Evolutionary conservation across 768 basidiomycete genomes (phyloP).

Genomic region (Macrolepiota albuminosa): DNA sequence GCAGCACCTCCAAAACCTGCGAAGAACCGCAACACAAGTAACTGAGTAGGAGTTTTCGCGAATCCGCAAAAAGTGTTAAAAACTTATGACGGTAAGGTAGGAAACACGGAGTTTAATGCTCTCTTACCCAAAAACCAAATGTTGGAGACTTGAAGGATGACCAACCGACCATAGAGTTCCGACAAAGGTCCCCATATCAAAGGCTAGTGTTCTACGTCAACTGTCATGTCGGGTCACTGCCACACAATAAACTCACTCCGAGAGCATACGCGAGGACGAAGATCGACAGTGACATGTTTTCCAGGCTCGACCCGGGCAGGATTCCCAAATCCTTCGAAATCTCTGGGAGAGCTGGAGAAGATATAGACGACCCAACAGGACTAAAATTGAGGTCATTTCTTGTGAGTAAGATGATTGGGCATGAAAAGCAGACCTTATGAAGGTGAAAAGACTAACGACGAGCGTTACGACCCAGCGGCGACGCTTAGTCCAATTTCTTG

Average conservation of each 20-base stretch:
- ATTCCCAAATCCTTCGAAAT: slow-evolving; percentile 25
- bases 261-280: slow-evolving; percentile 38
- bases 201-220: slow-evolving; percentile 18
- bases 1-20: slow-evolving; percentile 63
- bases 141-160: slow-evolving; percentile 53
- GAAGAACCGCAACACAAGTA: slow-evolving; percentile 59
- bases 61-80: slow-evolving; percentile 49
- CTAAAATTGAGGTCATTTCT: slow-evolving; percentile 8
- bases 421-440: slow-evolving; percentile 31
- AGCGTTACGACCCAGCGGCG: slow-evolving; percentile 45
- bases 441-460: slow-evolving; percentile 50
- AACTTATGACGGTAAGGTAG: slow-evolving; percentile 18
- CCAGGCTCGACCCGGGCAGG: slow-evolving; percentile 26
- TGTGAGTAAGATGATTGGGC: background rate
- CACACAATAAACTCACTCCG: slow-evolving; percentile 19
- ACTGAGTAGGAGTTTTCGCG: slow-evolving; percentile 43
- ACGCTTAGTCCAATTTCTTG: slow-evolving; percentile 38
- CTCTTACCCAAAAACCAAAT: slow-evolving; percentile 51
- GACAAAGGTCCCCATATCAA: slow-evolving; percentile 34
- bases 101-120: slow-evolving; percentile 9
- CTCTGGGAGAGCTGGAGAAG: slow-evolving; percentile 22
- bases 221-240: background rate
- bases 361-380: slow-evolving; percentile 29
- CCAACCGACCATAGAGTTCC: slow-evolving; percentile 35
- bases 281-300: slow-evolving; percentile 37